phyloP scores from a whole-genome alignment of 805 yeast genomes.

The Ogataea glucozyma region DNA sequence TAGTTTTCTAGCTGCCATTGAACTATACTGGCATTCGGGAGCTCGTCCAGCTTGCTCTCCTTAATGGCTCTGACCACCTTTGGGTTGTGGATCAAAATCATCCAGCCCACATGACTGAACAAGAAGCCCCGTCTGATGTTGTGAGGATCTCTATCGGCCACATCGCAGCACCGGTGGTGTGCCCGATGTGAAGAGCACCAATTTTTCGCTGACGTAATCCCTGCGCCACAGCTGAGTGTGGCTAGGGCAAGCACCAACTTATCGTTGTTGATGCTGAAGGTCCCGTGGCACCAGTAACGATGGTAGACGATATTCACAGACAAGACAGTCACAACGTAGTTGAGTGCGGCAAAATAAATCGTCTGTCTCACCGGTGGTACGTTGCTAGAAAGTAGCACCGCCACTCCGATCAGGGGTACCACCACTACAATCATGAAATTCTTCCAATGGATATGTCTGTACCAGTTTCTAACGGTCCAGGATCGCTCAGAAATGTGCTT shows the following conservation, averaged over 20 bases:
- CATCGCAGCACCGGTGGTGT: constrained; percentile 84
- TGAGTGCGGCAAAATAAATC: constrained; percentile 48
- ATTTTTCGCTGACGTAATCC: constrained; percentile 72
- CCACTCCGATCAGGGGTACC: constrained; percentile 47
- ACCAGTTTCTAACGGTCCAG: constrained; percentile 73
- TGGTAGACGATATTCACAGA: constrained; percentile 85
- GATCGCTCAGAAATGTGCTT: constrained; percentile 70
- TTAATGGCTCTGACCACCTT: constrained; percentile 44
- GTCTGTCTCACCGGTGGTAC: constrained; percentile 35
- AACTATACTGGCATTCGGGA: constrained; percentile 57
- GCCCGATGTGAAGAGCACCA: constrained; percentile 87
- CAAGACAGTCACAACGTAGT: constrained; percentile 63
- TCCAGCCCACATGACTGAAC: constrained; percentile 90
- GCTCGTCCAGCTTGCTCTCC: constrained; percentile 56
- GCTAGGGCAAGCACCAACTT: constrained; percentile 52
- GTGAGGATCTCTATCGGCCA: constrained; percentile 84
- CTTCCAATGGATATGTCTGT: constrained; percentile 74
- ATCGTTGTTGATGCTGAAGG: constrained; percentile 46
- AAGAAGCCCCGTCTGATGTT: constrained; percentile 76
- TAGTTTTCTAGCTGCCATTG: constrained; percentile 76
- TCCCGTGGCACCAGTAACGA: constrained; percentile 67
- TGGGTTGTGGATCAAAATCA: constrained; percentile 65
- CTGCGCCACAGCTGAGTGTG: constrained; percentile 69
- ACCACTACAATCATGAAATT: constrained; percentile 56
- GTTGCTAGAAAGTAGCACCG: constrained; percentile 6